These are phyloP conservation scores for Teratosphaeria zuluensis DNA, from an alignment of 2,329 filamentous ascomycete genomes.

Conservation along the genomic window DNA sequence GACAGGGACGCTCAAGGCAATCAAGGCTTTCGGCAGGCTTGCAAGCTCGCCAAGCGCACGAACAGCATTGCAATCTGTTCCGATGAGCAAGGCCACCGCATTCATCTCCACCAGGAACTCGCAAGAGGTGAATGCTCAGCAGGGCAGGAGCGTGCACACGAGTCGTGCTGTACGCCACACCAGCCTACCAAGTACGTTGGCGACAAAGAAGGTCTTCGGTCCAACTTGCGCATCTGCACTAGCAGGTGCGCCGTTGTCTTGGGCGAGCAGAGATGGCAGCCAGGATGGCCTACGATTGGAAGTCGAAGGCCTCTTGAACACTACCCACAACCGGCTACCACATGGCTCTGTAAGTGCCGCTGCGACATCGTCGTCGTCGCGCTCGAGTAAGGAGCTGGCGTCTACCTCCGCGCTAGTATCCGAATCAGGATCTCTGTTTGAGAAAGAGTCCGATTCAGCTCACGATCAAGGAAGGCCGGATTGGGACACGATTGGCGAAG, in stretches of 20 bases:
- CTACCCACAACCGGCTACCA: not conserved
- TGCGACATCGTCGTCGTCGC: not conserved
- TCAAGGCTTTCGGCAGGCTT: slow-evolving; percentile 7
- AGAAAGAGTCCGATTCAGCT: slow-evolving; percentile 1
- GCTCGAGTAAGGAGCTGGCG: slow-evolving; percentile 7
- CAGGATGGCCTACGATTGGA: not conserved
- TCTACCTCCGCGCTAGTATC: slow-evolving; percentile 18
- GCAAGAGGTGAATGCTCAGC: not conserved
- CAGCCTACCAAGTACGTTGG: not conserved
- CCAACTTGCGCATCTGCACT: not conserved
- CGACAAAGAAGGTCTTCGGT: not conserved
- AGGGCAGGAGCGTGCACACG: not conserved
- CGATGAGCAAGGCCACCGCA: not conserved
- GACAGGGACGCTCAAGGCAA: slow-evolving; percentile 10
- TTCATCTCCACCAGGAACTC: not conserved
- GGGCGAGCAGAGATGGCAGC: not conserved
- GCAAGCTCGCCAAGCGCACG: slow-evolving; percentile 1
- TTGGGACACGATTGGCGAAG: slow-evolving; percentile 11
- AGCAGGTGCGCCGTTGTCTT: not conserved
- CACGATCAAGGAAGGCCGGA: slow-evolving; percentile 7
- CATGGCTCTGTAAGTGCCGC: not conserved
- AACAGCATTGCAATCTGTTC: slow-evolving; percentile 1
- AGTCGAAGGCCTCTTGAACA: not conserved
- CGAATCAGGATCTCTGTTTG: slow-evolving; percentile 3
- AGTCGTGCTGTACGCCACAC: not conserved